These are phyloP conservation scores for Nicotiana sylvestris DNA, from an alignment of 257 asterid genomes.

Conservation along the genomic window DNA sequence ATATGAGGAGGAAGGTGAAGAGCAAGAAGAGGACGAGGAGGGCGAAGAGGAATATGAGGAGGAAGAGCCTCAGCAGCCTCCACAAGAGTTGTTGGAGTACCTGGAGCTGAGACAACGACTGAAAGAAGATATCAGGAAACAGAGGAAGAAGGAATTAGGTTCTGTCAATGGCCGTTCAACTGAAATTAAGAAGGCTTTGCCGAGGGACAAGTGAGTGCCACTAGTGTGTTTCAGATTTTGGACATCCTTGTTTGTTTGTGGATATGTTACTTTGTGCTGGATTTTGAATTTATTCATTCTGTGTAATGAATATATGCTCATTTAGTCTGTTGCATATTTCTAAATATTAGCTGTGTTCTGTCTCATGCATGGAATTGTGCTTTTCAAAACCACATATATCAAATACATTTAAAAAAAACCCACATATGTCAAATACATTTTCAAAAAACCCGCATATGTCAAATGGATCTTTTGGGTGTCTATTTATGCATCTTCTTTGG, in stretches of 20 bases:
- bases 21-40: slow-evolving; percentile 37
- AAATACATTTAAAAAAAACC: neutral
- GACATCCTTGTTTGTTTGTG: neutral
- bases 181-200: slow-evolving; percentile 25
- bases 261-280: neutral
- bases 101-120: slow-evolving; percentile 59
- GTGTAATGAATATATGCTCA: neutral
- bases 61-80: slow-evolving; percentile 52
- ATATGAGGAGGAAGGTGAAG: slow-evolving; percentile 56
- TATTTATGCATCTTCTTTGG: neutral
- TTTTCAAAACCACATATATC: too few species aligned
- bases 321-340: neutral
- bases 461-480: neutral
- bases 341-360: neutral
- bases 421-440: neutral
- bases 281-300: neutral
- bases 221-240: neutral
- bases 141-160: slow-evolving; percentile 66
- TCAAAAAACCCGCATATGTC: neutral
- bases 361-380: neutral
- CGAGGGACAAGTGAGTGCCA: slow-evolving; percentile 60
- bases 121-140: slow-evolving; percentile 55
- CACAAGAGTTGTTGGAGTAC: slow-evolving; percentile 69
- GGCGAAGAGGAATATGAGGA: slow-evolving; percentile 43
- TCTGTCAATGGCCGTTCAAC: slow-evolving; percentile 30